These are phyloP conservation scores for Phytophthora pisi DNA, from an alignment of 352 stramenopile species.

Conservation along the genomic window DNA sequence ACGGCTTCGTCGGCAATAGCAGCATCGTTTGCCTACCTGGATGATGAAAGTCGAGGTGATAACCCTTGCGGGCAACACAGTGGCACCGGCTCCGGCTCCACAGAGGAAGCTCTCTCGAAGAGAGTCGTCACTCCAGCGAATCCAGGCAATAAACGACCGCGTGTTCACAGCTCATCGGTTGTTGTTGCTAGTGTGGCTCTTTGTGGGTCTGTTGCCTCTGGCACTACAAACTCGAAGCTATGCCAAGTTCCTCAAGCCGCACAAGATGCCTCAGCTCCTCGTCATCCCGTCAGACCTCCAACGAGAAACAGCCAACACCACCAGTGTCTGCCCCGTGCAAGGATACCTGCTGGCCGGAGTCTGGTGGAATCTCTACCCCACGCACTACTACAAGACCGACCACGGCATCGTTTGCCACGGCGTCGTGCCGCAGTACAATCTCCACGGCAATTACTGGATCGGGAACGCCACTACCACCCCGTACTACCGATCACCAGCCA, in stretches of 20 bases:
- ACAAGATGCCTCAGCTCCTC: slow-evolving; percentile 15
- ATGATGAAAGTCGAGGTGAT: background rate
- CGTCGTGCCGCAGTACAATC: slow-evolving; percentile 19
- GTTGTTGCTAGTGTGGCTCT: slow-evolving; percentile 13
- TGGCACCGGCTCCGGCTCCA: background rate
- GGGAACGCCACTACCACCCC: background rate
- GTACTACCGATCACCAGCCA: background rate
- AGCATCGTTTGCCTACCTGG: background rate
- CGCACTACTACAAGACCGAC: slow-evolving; percentile 5
- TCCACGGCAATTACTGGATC: slow-evolving; percentile 12
- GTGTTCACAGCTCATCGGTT: slow-evolving; percentile 2
- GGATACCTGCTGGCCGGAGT: background rate
- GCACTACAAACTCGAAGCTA: slow-evolving; percentile 20
- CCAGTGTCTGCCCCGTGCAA: background rate
- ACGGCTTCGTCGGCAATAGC: background rate
- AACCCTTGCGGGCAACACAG: background rate
- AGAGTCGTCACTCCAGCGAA: background rate
- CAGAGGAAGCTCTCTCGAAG: background rate
- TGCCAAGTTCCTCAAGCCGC: slow-evolving; percentile 14
- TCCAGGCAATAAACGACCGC: background rate
- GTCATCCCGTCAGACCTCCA: background rate
- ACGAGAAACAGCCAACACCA: background rate
- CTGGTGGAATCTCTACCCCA: slow-evolving; percentile 10
- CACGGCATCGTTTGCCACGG: slow-evolving; percentile 6
- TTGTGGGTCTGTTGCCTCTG: slow-evolving; percentile 1